Percentiles rank a stretch among this genome's conserved stretches.
phyloP scores from a whole-genome alignment of 139 green algal species.

The Micromonas commoda region DNA sequence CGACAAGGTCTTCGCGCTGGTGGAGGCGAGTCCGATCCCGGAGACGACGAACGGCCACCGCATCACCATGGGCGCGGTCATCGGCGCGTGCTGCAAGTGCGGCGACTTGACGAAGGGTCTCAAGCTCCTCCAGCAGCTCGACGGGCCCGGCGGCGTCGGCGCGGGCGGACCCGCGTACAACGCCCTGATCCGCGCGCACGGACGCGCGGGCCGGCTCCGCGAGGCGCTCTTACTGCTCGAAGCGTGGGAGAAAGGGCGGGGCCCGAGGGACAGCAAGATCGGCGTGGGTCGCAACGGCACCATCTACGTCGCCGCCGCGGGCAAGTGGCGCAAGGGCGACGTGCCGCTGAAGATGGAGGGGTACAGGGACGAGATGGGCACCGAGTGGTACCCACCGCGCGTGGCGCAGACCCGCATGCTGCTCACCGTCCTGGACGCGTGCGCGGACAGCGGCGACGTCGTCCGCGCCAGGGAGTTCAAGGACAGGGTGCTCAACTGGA shows the following conservation, averaged over 20 bases:
- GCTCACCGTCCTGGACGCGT: conserved; percentile 3
- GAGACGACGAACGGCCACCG: neutral
- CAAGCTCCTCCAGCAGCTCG: neutral
- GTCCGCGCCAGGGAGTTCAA: neutral
- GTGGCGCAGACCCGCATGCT: conserved; percentile 12
- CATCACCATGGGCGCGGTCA: neutral
- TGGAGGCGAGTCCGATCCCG: neutral
- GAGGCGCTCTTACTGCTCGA: neutral
- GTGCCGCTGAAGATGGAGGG: neutral
- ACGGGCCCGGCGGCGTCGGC: neutral
- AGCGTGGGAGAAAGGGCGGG: conserved; percentile 12
- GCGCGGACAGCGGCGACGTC: conserved; percentile 8
- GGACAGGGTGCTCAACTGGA: neutral
- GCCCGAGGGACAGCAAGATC: conserved; percentile 4
- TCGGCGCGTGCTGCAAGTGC: conserved; percentile 10
- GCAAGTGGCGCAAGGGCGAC: neutral
- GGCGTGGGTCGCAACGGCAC: neutral
- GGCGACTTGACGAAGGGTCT: neutral
- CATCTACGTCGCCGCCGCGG: neutral
- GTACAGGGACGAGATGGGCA: neutral
- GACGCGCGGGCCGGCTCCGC: neutral
- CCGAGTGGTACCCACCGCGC: conserved; percentile 4
- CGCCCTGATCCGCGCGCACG: neutral
- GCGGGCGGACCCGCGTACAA: conserved; percentile 1
- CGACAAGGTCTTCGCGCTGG: neutral